phyloP scores from a whole-genome alignment of 768 basidiomycete species.

The Candolleomyces aberdarensis region DNA sequence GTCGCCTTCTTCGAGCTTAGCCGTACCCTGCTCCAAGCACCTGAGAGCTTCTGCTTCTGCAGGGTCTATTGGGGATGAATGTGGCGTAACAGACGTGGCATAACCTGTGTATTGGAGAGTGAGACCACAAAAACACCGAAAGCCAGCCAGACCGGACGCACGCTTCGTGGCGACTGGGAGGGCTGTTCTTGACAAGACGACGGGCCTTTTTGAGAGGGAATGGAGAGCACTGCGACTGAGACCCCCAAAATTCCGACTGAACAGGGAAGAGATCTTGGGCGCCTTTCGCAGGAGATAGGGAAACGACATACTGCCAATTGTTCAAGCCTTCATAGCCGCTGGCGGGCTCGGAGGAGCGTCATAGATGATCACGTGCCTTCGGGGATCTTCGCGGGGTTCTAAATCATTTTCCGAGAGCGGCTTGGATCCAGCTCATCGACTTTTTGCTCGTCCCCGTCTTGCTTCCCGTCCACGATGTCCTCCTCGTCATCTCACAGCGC shows the following conservation, averaged over 20 bases:
- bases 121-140: neutral
- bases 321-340: too few relatives aligned
- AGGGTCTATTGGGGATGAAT: constrained; percentile 81
- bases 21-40: constrained; percentile 80
- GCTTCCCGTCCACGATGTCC: constrained; percentile 9
- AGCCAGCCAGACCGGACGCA: neutral
- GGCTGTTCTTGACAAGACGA: neutral
- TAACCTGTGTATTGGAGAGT: constrained; percentile 46
- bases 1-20: constrained; percentile 84
- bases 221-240: neutral
- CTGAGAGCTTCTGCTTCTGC: constrained; percentile 76
- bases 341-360: neutral
- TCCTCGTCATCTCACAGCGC: constrained; percentile 16
- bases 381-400: constrained; percentile 5
- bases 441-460: constrained; percentile 5
- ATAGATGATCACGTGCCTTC: neutral
- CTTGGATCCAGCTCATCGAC: constrained; percentile 12
- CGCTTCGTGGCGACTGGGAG: neutral
- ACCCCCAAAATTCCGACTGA: neutral
- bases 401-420: constrained; percentile 19
- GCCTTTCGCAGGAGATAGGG: neutral
- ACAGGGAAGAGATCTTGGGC: neutral
- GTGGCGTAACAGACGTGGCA: constrained; percentile 77
- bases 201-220: neutral
- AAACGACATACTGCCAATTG: too few relatives aligned